Base-by-base conservation (phyloP, 139 green algal genomes). In the Coelastrella sp. region DNA sequence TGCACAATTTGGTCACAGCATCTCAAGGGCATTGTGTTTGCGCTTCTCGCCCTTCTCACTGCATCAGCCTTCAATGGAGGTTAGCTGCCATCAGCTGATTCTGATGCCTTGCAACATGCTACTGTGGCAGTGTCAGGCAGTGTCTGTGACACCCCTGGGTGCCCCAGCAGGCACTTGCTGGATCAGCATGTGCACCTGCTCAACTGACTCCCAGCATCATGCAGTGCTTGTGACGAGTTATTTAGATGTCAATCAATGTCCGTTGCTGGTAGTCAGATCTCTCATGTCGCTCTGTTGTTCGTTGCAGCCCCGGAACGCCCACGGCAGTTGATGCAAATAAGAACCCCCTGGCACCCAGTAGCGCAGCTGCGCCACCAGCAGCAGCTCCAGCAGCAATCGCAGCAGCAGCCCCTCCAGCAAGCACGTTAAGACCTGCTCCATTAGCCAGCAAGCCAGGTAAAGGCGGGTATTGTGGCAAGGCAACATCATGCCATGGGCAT, bases 321-420 rank as follows among this genome's bases (percentile, higher is more conserved):
- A 59, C 6, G 6, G 63, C 85, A 79, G 27, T 19, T 27, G 68
- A 76, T 76, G 68, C 7, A 27, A 24, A 24, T 72, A n/a, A 87
- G 24, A 60, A 74, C 22, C 80, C 65, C 57, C 35, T 22, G 24
- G 22, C 58, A 57, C n/a, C 56, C 35, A 78, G 24, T 35, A 61
- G 78, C 63, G 14, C 68, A 11, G 27, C 68, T 15, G 79, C 88
- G 25, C 74, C 91, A 7, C 19, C 91, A n/a, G 74, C 75, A 78
- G 86, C 86, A 78, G 87, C 70, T 59, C 19, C 84, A 60, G 68
- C 84, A 81, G 84, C 91, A 83, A 65, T 81, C n/a, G 81, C 81
- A 87, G 81, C 25, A 9, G 24, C 82, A 79, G 82, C 63, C 65
- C 63, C 82, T 58, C 63, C 63, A 0, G 74, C 22, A 8, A 75